A percentile compares a stretch with the other conserved stretches of the same genome.
These are phyloP conservation scores for Brassica rapa DNA, from an alignment of 345 rosid genomes.

Conservation along the genomic window DNA sequence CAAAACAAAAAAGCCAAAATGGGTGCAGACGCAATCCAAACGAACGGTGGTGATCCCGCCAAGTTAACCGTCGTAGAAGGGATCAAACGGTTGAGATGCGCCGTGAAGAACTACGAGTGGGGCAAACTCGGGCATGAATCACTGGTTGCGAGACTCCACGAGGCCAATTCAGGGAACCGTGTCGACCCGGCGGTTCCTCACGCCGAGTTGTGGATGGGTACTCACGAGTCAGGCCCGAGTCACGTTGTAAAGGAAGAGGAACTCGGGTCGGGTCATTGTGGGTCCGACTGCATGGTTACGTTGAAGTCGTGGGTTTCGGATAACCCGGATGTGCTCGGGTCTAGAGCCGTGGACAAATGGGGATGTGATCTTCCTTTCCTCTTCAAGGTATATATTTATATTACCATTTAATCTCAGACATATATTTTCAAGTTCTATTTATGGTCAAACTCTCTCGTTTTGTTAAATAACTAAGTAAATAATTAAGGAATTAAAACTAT, in stretches of 20 bases:
- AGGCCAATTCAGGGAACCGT: constrained; percentile 56
- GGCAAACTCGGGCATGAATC: constrained; percentile 68
- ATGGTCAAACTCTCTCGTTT: not conserved
- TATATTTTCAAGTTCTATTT: not conserved
- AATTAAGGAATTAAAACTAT: not conserved
- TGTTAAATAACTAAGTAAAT: not conserved
- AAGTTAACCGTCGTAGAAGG: constrained; percentile 30
- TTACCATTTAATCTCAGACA: not conserved
- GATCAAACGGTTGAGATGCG: constrained; percentile 57
- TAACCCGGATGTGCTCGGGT: constrained; percentile 73
- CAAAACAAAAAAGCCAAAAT: constrained; percentile 16
- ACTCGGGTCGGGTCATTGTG: constrained; percentile 33
- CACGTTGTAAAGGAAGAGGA: constrained; percentile 44
- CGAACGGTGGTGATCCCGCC: constrained; percentile 25
- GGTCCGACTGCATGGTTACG: constrained; percentile 27
- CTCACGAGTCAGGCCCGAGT: constrained; percentile 84
- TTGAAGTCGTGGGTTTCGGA: constrained; percentile 71
- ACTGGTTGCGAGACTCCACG: constrained; percentile 58
- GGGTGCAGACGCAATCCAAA: constrained; percentile 39
- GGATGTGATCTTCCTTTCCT: constrained; percentile 93
- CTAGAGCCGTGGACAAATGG: constrained; percentile 68
- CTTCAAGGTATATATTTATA: constrained; percentile 69
- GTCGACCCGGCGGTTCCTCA: constrained; percentile 50
- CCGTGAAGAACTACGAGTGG: constrained; percentile 87
- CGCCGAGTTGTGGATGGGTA: constrained; percentile 78